Percentiles rank a stretch among this genome's conserved stretches.
These are phyloP conservation scores for Hibiscus mutabilis DNA, from an alignment of 345 rosid species.

Conservation along the genomic window DNA sequence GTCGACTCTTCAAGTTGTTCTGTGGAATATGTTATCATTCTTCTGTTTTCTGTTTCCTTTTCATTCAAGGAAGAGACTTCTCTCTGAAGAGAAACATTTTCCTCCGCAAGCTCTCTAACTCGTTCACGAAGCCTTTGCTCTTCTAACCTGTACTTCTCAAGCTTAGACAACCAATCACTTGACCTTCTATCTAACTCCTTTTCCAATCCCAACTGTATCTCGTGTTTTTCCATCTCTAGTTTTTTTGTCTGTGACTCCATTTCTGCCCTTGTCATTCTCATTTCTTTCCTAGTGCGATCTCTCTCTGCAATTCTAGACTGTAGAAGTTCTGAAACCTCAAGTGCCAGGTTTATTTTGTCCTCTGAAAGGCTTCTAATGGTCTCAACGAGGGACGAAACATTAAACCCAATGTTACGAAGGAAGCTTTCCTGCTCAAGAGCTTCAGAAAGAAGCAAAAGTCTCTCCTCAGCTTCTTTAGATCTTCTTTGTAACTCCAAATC, in stretches of 20 bases:
- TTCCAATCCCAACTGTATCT: constrained; percentile 76
- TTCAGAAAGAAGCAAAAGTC: constrained; percentile 56
- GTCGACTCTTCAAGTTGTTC: constrained; percentile 54
- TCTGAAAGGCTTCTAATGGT: constrained; percentile 48
- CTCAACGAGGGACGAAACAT: constrained; percentile 55
- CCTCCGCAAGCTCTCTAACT: constrained; percentile 93
- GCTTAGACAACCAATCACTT: constrained; percentile 78
- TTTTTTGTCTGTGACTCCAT: constrained; percentile 44
- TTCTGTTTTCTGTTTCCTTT: constrained; percentile 60
- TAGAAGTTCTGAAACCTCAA: constrained; percentile 59
- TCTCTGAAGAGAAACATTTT: constrained; percentile 89
- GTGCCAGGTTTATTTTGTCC: constrained; percentile 67
- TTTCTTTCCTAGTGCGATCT: constrained; percentile 54
- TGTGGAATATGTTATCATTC: constrained; percentile 44
- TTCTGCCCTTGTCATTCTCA: constrained; percentile 49
- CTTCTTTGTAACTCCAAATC: constrained; percentile 53
- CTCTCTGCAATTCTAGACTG: constrained; percentile 60
- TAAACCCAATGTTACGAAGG: constrained; percentile 47
- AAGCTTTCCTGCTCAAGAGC: constrained; percentile 57
- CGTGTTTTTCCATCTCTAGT: constrained; percentile 71
- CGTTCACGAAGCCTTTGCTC: constrained; percentile 92
- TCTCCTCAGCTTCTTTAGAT: constrained; percentile 68
- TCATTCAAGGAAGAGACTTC: constrained; percentile 64
- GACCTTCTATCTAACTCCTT: constrained; percentile 97
- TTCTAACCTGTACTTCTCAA: constrained; percentile 73